phyloP scores from a whole-genome alignment of 164 flowering plant genomes.

The Brasenia schreberi region DNA sequence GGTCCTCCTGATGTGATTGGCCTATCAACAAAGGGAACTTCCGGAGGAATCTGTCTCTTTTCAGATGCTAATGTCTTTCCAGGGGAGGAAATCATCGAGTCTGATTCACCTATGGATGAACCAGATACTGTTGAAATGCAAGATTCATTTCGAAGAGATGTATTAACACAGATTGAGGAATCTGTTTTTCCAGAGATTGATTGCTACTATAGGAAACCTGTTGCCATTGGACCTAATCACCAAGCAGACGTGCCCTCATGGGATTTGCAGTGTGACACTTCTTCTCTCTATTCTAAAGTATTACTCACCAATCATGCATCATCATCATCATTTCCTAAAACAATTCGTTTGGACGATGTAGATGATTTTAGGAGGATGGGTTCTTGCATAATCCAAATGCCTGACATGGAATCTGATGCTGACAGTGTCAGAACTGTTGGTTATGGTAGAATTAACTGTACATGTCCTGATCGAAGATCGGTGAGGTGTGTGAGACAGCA shows the following conservation, averaged over 20 bases:
- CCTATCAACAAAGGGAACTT: neutral
- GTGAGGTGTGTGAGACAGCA: conserved; percentile 56
- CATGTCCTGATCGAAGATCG: conserved; percentile 50
- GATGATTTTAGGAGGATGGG: conserved; percentile 22
- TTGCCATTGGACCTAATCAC: conserved; percentile 17
- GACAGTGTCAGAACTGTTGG: conserved; percentile 12
- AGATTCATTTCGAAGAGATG: neutral
- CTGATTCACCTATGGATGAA: neutral
- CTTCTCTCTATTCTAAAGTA: neutral
- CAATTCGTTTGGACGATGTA: conserved; percentile 2
- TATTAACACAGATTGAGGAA: conserved; percentile 2
- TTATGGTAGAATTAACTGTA: conserved; percentile 28
- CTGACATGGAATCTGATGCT: conserved; percentile 11
- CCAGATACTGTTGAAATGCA: neutral
- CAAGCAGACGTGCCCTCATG: conserved; percentile 38
- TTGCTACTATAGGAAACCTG: conserved; percentile 4
- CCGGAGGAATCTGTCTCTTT: neutral
- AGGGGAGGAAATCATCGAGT: neutral
- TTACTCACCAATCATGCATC: too few species aligned
- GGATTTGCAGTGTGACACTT: conserved; percentile 3
- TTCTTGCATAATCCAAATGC: conserved; percentile 44
- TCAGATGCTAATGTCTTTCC: neutral
- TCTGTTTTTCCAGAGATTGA: neutral
- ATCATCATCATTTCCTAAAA: too few species aligned
- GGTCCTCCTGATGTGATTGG: too few species aligned